These are phyloP conservation scores for Neonectria hederae DNA, from an alignment of 2,329 filamentous ascomycete genomes.

Conservation along the genomic window DNA sequence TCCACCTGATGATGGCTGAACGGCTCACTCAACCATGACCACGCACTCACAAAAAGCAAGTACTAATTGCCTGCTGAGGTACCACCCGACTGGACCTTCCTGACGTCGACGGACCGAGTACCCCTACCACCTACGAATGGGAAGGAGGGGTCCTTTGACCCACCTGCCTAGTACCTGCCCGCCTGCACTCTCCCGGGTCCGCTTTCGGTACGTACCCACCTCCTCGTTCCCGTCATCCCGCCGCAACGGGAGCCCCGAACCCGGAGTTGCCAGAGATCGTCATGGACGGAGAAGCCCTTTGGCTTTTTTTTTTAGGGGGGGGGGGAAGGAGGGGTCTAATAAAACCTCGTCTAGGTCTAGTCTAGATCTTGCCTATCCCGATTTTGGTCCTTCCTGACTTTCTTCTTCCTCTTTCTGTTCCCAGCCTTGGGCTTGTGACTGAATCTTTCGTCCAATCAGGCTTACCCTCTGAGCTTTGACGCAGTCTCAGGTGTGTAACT, in stretches of 20 bases:
- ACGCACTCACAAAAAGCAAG: not conserved
- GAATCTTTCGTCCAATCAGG: not conserved
- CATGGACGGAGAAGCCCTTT: slow-evolving; percentile 6
- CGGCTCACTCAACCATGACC: not conserved
- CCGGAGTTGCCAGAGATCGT: slow-evolving; percentile 11
- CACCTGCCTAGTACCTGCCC: slow-evolving; percentile 16
- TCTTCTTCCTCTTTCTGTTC: too few relatives aligned
- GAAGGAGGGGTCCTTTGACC: slow-evolving; percentile 16
- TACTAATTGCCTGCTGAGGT: not conserved
- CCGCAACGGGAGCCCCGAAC: not conserved
- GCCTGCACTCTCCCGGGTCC: slow-evolving; percentile 5
- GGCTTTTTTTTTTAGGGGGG: too few relatives aligned
- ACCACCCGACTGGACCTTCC: too few relatives aligned
- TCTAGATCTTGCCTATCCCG: not conserved
- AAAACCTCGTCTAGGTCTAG: not conserved
- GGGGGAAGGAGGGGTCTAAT: too few relatives aligned
- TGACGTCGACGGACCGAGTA: slow-evolving; percentile 7
- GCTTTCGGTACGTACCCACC: slow-evolving; percentile 14
- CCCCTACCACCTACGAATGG: not conserved
- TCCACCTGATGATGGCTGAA: not conserved
- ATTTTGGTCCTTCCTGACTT: not conserved
- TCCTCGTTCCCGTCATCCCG: not conserved
- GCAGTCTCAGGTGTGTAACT: not conserved
- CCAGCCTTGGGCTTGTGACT: not conserved
- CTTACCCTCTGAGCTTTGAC: not conserved